Evolutionary conservation across 345 rosid species (phyloP).

Genomic region (Camelina sativa): DNA sequence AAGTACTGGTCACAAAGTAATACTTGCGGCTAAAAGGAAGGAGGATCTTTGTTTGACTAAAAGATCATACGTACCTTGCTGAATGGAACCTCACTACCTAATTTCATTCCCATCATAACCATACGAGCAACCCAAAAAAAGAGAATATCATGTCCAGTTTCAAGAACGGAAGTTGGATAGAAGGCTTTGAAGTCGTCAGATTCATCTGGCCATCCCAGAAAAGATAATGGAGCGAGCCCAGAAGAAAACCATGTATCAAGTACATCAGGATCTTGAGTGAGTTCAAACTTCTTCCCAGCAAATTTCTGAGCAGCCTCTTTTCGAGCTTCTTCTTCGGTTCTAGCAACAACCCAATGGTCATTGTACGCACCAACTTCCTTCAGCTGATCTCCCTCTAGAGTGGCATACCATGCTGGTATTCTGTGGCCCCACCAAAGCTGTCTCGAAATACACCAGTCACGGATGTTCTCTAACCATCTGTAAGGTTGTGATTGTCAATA

Average conservation of each 20-base stretch:
- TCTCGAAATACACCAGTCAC: conserved; percentile 97
- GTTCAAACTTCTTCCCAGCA: conserved; percentile 72
- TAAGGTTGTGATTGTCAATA: conserved; percentile 32
- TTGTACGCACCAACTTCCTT: conserved; percentile 78
- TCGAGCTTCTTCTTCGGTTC: conserved; percentile 70
- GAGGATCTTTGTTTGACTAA: conserved; percentile 10
- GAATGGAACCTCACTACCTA: conserved; percentile 93
- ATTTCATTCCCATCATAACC: conserved; percentile 88
- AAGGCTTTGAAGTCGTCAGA: conserved; percentile 85
- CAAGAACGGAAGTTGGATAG: conserved; percentile 93
- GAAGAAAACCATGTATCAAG: conserved; percentile 99
- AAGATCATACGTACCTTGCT: conserved; percentile 59
- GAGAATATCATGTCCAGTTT: conserved; percentile 95
- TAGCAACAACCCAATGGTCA: conserved; percentile 90
- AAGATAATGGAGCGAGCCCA: conserved; percentile 85
- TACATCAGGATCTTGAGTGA: conserved; percentile 90
- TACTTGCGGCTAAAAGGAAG: neutral
- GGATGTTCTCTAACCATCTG: conserved; percentile 98
- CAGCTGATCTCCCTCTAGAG: conserved; percentile 71
- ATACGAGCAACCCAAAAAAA: conserved; percentile 99
- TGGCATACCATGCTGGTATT: conserved; percentile 92
- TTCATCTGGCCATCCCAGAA: conserved; percentile 93
- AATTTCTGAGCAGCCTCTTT: conserved; percentile 60
- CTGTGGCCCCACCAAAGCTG: conserved; percentile 99
- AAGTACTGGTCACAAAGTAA: neutral